These are phyloP conservation scores for Pichia paraexigua DNA, from an alignment of 805 yeast genomes.

Conservation along the genomic window DNA sequence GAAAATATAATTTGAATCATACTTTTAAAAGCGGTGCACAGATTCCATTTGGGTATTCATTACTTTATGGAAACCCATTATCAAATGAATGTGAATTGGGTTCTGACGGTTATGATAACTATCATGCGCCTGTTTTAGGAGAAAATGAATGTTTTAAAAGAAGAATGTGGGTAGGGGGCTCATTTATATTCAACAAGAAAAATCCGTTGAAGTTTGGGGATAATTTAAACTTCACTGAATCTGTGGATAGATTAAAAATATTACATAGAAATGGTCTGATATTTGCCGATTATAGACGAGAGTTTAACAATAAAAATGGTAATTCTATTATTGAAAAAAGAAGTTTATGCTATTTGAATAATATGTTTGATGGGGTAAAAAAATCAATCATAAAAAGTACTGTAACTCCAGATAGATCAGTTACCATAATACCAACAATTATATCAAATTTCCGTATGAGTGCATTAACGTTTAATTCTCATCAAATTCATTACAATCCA, in stretches of 20 bases:
- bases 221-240: slow-evolving; percentile 44
- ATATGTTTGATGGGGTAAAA: slow-evolving; percentile 15
- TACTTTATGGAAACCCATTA: slow-evolving; percentile 59
- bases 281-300: slow-evolving; percentile 51
- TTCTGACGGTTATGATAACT: slow-evolving; percentile 72
- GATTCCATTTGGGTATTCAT: slow-evolving; percentile 51
- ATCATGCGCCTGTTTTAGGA: slow-evolving; percentile 52
- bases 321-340: slow-evolving; percentile 44
- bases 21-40: slow-evolving; percentile 15
- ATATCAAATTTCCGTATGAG: slow-evolving; percentile 54
- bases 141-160: slow-evolving; percentile 35
- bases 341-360: slow-evolving; percentile 52
- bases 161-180: slow-evolving; percentile 79
- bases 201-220: slow-evolving; percentile 31
- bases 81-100: slow-evolving; percentile 41
- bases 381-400: background rate
- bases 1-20: background rate
- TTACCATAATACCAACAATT: slow-evolving; percentile 31
- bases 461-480: slow-evolving; percentile 75
- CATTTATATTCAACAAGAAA: slow-evolving; percentile 33
- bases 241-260: slow-evolving; percentile 33
- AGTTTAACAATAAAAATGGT: slow-evolving; percentile 27
- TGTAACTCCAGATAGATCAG: slow-evolving; percentile 18
- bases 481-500: slow-evolving; percentile 69
- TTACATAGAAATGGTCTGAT: slow-evolving; percentile 28